Evolutionary conservation across 1,284 basidiomycete genomes (phyloP), one percentile per base, ranked within the genome.

Genomic region (Tilletia indica): DNA sequence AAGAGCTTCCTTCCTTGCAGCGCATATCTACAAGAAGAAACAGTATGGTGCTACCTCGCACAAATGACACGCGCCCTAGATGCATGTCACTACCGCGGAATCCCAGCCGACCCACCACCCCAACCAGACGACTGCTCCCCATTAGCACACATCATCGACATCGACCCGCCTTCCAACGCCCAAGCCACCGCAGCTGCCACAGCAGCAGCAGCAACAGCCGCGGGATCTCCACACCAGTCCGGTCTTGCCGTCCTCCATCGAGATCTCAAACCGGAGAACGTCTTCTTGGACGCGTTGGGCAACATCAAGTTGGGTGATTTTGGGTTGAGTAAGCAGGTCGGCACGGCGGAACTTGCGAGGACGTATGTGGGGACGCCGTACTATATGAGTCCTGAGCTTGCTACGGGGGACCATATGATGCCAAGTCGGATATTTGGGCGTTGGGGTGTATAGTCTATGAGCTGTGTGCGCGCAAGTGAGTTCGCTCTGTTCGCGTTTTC

Each of bases 301-400:
- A 89, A 88, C 31, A 91, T 97, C 71, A 98, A 98, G 84, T 88
- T 98, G 0, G 95, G 96, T 39, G 96, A 99, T 85, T 98, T 98
- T 86, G 96, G 96, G 0, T 86, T 99, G 21, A 93, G 92, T 48
- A 97, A 98, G 83, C 93, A 94, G 42, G 90, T 98, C 77, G 87
- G 90, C 0, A 90, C 92, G 0, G 71, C 71, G 38, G 91, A 89
- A 72, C 96, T 98, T 80, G 94, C 96, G 6, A 93, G 91, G 78
- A 99, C 96, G 38, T 99, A 97, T 76, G 96, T 98, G 75, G 95
- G 96, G 68, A 98, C 95, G 9, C 96, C 96, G 2, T 95, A 97
- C 81, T 98, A 99, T 86, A 98, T 99, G 95, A 95, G 93, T 1
- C 95, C 96, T 0, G 95, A 98, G 85, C 88, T 98, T 31, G 93